A percentile compares a stretch with the other conserved stretches of the same genome.
phyloP scores from a whole-genome alignment of 345 rosid species.

The Salix koriyanagi region DNA sequence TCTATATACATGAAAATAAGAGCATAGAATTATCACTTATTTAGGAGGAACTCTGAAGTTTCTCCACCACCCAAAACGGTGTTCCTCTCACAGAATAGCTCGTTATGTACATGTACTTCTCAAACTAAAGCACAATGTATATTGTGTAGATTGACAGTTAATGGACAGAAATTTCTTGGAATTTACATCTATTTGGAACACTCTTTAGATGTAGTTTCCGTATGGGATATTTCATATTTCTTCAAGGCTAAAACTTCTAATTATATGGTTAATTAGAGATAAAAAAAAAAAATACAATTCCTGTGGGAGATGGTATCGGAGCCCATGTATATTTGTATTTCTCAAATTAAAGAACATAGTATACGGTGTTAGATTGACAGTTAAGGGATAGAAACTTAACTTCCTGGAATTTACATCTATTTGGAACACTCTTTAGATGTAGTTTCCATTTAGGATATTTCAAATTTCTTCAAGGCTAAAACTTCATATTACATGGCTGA shows the following conservation, averaged over 20 bases:
- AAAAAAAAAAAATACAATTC: background rate
- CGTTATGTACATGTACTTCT: background rate
- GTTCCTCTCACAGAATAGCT: background rate
- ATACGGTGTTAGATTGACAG: background rate
- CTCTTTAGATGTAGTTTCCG: background rate
- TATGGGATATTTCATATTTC: background rate
- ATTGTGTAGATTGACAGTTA: background rate
- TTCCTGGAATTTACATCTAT: background rate
- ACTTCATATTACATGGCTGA: background rate
- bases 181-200: background rate
- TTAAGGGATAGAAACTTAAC: background rate
- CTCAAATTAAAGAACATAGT: background rate
- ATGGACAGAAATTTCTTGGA: background rate
- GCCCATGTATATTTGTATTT: background rate
- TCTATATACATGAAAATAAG: background rate
- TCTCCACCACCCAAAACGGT: background rate
- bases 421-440: background rate
- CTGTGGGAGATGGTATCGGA: background rate
- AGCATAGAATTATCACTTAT: background rate
- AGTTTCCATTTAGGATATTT: background rate
- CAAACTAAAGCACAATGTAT: background rate
- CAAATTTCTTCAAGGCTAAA: background rate
- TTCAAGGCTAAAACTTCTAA: background rate
- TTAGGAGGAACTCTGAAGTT: background rate
- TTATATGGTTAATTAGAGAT: too few species aligned